These are phyloP conservation scores for Mortierella claussenii DNA, from an alignment of 192 early-diverging fungal species.

Conservation along the genomic window DNA sequence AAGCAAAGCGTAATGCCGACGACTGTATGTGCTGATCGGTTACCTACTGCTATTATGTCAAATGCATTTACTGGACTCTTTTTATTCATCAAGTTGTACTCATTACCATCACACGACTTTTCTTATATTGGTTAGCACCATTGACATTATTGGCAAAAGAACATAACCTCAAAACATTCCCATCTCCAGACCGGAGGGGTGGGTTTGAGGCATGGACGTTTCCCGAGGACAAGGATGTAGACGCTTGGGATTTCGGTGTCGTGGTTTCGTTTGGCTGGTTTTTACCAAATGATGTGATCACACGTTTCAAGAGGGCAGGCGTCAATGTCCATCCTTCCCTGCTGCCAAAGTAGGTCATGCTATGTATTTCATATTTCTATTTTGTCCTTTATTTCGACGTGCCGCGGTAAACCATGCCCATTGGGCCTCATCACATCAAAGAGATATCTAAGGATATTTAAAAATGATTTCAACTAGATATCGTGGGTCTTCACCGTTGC, in stretches of 20 bases:
- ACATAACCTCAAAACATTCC: constrained; percentile 33
- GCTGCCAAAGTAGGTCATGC: constrained; percentile 72
- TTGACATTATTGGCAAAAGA: constrained; percentile 34
- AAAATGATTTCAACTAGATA: constrained; percentile 50
- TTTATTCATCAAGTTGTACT: no score
- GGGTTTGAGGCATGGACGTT: constrained; percentile 45
- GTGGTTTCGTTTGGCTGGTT: constrained; percentile 97
- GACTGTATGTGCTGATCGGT: constrained; percentile 49
- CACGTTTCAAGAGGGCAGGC: constrained; percentile 70
- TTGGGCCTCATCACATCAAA: no score
- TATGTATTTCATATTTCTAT: background rate
- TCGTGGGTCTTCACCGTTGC: constrained; percentile 92
- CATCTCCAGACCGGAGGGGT: constrained; percentile 35
- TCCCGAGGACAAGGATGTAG: constrained; percentile 17
- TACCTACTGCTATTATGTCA: no score
- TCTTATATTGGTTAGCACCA: constrained; percentile 22
- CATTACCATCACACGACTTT: background rate
- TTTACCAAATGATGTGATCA: constrained; percentile 78
- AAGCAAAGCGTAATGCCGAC: constrained; percentile 41
- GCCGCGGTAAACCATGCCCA: no score
- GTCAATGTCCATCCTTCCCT: constrained; percentile 96
- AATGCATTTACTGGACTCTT: no score
- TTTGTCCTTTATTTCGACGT: background rate
- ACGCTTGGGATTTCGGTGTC: constrained; percentile 76
- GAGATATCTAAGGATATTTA: no score